Evolutionary conservation across 352 stramenopile species (phyloP), one percentile per base, ranked within the genome.

Genomic region (Globisporangium parvum): DNA sequence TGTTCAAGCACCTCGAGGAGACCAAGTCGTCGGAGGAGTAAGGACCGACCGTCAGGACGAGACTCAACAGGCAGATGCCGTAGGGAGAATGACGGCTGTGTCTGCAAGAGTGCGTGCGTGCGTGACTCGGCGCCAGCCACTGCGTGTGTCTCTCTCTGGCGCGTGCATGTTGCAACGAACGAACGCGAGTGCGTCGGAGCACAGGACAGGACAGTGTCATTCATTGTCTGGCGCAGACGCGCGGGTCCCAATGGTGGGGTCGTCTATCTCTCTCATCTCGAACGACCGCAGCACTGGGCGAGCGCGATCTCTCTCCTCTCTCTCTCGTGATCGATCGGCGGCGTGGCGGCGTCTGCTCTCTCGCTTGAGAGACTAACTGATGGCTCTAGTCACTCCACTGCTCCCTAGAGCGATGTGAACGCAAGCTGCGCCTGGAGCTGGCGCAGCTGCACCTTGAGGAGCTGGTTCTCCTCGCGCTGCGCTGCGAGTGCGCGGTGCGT

Each of bases 1-100:
- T 96, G 79, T 94, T 98, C 53, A 90, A 97, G 66, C 55, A 88
- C 50, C 67, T 97, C 40, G 78, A 87, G 56, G 56, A 75, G 54
- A 87, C 72, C 66, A 88, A 88, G 65, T 62, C 75, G 41, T 53
- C 67, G 31, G 81, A 90, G 26, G 77, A 87, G 58, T 87, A 88
- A 73, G 52, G 26, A 41, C 37, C 9, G 8, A 41, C 37, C 10
- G n/a, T n/a, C n/a, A n/a, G 37, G 17, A 14, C 5, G 10, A 18
- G 37, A 41, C 37, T 18, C 17, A 11, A 41, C 12, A 41, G 11
- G 17, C 26, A 6, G 37, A 41, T 14, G 37, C 12, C 37, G 37
- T n/a, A n/a, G n/a, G n/a, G n/a, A n/a, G n/a, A 15, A 17, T 17
- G 20, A 41, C 33, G 31, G 26, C 40, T 50, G n/a, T n/a, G n/a